Evolutionary conservation across 148 eudicot genomes (phyloP).

Genomic region (Chenopodium quinoa): DNA sequence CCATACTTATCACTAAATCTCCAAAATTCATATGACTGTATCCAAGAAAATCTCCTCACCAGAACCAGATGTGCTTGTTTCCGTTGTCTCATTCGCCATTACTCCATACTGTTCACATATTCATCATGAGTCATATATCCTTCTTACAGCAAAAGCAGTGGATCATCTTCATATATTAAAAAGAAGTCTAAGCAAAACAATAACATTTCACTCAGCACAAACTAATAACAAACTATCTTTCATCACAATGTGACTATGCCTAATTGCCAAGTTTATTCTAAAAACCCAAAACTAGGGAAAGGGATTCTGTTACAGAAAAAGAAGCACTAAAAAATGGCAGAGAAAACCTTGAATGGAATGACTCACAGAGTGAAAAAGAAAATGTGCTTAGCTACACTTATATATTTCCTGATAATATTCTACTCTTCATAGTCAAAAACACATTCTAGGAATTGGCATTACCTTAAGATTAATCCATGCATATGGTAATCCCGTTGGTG

Average conservation of each 20-base stretch:
- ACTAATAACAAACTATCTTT: slow-evolving; percentile 8
- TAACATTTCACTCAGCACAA: slow-evolving; percentile 12
- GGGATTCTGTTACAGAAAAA: background rate
- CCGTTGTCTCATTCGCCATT: slow-evolving; percentile 90
- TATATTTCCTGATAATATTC: background rate
- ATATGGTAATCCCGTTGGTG: slow-evolving; percentile 92
- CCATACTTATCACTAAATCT: slow-evolving; percentile 9
- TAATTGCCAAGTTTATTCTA: background rate
- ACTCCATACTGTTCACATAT: slow-evolving; percentile 90
- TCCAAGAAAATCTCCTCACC: slow-evolving; percentile 48
- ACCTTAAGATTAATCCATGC: slow-evolving; percentile 99
- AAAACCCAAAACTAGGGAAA: background rate
- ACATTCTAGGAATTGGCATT: slow-evolving; percentile 21
- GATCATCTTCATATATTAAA: slow-evolving; percentile 31
- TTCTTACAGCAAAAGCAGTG: slow-evolving; percentile 49
- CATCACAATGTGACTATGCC: background rate
- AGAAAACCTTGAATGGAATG: background rate
- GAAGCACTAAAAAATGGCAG: background rate
- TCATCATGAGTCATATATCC: slow-evolving; percentile 53
- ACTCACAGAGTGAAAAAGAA: background rate
- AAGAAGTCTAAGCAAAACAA: slow-evolving; percentile 14
- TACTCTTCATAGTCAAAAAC: background rate
- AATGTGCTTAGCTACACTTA: background rate
- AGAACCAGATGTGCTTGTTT: slow-evolving; percentile 97
- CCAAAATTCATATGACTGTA: slow-evolving; percentile 2